phyloP scores from a whole-genome alignment of 352 stramenopile genomes.

The Globisporangium lucens region DNA sequence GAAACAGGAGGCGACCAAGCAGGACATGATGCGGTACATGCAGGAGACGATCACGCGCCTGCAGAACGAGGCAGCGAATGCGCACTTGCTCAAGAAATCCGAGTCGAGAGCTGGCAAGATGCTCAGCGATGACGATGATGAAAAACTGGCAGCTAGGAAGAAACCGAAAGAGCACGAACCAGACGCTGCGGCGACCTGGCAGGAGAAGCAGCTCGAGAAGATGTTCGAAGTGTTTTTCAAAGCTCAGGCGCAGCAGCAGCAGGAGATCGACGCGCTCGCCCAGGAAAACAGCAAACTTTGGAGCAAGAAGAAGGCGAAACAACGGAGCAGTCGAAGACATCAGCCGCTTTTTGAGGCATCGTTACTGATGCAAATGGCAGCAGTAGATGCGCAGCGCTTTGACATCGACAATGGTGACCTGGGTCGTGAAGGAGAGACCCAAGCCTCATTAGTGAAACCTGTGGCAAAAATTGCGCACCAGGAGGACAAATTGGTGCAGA shows the following conservation, averaged over 20 bases:
- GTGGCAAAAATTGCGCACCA: constrained; percentile 11
- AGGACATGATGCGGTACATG: constrained; percentile 64
- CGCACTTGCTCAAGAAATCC: constrained; percentile 20
- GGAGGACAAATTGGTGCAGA: constrained; percentile 60
- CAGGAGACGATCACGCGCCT: constrained; percentile 47
- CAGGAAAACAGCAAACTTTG: constrained; percentile 60
- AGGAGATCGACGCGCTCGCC: constrained; percentile 54
- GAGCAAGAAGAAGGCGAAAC: constrained; percentile 31
- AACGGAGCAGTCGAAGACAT: not conserved
- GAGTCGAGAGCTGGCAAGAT: constrained; percentile 38
- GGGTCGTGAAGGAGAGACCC: not conserved
- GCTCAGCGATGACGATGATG: constrained; percentile 43
- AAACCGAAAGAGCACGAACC: constrained; percentile 5
- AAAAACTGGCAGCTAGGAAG: not conserved
- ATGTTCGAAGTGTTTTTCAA: constrained; percentile 62
- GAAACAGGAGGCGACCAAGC: constrained; percentile 56
- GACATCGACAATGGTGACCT: constrained; percentile 44
- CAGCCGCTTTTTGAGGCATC: constrained; percentile 6
- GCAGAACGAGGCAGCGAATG: constrained; percentile 35
- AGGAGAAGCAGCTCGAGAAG: constrained; percentile 46
- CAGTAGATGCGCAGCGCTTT: constrained; percentile 62
- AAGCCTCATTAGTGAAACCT: not conserved
- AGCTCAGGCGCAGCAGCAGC: constrained; percentile 55
- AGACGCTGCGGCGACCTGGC: constrained; percentile 8
- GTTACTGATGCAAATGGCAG: constrained; percentile 49